A percentile compares a stretch with the other conserved stretches of the same genome.
Evolutionary conservation across 495 filamentous ascomycete genomes (phyloP).

Genomic region (Podospora comata): DNA sequence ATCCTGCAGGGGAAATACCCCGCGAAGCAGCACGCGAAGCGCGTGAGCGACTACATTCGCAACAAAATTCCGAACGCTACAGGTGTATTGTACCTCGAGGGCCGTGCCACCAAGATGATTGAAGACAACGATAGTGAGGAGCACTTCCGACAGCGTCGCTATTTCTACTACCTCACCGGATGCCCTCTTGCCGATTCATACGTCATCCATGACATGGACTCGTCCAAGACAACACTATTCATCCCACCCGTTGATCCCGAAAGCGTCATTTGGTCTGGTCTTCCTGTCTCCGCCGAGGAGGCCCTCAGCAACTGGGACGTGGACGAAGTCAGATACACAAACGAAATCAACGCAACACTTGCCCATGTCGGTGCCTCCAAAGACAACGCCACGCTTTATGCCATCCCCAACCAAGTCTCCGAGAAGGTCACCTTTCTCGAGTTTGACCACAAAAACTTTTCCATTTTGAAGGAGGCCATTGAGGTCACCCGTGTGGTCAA

Average conservation of each 20-base stretch:
- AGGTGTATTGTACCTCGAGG: conserved; percentile 83
- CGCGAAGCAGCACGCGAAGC: conserved; percentile 82
- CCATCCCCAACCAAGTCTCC: conserved; percentile 69
- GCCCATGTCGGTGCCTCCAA: conserved; percentile 43
- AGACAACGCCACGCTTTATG: conserved; percentile 56
- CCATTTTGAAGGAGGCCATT: conserved; percentile 67
- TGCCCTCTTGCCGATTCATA: conserved; percentile 78
- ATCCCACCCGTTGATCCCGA: conserved; percentile 87
- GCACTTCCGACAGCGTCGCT: conserved; percentile 84
- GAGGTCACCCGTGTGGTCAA: conserved; percentile 77
- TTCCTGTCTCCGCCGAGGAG: conserved; percentile 73
- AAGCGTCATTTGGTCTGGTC: conserved; percentile 91
- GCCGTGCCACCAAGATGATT: conserved; percentile 67
- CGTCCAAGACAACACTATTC: conserved; percentile 75
- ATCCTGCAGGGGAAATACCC: conserved; percentile 76
- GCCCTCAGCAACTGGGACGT: conserved; percentile 77
- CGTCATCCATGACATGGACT: conserved; percentile 73
- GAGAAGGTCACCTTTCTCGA: conserved; percentile 60
- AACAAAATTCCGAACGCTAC: conserved; percentile 54
- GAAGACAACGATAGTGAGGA: conserved; percentile 80
- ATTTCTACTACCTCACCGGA: conserved; percentile 93
- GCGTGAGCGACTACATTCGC: conserved; percentile 73
- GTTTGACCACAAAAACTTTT: conserved; percentile 60
- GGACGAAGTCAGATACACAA: conserved; percentile 67
- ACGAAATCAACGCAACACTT: conserved; percentile 65